A percentile compares a stretch with the other conserved stretches of the same genome.
Evolutionary conservation across 75 land plant genomes (phyloP).

Genomic region (Pinus tabuliformis): DNA sequence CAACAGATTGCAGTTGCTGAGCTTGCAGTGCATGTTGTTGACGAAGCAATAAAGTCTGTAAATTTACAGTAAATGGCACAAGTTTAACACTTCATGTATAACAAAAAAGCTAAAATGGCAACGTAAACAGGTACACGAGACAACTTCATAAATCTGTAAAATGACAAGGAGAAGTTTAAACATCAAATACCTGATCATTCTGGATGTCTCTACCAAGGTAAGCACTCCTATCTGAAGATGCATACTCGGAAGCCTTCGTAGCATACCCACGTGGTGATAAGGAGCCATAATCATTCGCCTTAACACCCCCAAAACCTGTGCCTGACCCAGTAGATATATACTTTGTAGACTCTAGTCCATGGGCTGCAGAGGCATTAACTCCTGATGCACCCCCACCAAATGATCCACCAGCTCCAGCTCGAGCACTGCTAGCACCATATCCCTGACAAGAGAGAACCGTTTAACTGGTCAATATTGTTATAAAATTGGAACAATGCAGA

Average conservation of each 20-base stretch:
- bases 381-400: constrained; percentile 4
- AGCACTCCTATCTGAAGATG: constrained; percentile 33
- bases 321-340: constrained; percentile 39
- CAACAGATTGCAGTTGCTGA: constrained; percentile 42
- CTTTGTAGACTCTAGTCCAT: constrained; percentile 57
- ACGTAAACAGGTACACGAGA: background rate
- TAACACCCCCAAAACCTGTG: constrained; percentile 34
- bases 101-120: background rate
- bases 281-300: constrained; percentile 49
- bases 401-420: constrained; percentile 8
- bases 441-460: constrained; percentile 20
- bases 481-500: background rate
- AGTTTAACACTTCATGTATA: background rate
- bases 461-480: background rate
- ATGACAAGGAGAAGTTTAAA: background rate
- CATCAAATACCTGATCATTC: constrained; percentile 30
- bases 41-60: constrained; percentile 45
- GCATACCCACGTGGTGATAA: constrained; percentile 57
- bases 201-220: constrained; percentile 63
- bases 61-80: background rate
- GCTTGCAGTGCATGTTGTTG: constrained; percentile 74
- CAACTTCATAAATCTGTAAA: background rate
- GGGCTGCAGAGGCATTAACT: constrained; percentile 31
- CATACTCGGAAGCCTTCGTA: constrained; percentile 59
- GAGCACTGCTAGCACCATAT: constrained; percentile 41